These are phyloP conservation scores for Cairneyella variabilis DNA, from an alignment of 495 filamentous ascomycete genomes.

Conservation along the genomic window DNA sequence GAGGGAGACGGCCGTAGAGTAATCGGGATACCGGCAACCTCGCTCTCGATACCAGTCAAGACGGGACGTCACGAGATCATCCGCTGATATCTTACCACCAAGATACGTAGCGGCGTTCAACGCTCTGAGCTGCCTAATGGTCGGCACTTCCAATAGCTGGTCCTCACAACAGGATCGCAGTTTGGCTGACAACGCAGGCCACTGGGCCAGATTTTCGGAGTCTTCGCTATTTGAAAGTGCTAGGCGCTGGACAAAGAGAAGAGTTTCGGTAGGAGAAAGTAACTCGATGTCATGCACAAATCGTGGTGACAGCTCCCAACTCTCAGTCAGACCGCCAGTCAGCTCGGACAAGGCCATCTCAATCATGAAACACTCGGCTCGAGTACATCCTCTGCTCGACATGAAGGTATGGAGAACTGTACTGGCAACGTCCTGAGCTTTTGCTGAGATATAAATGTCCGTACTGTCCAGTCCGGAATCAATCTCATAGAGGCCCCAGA, in stretches of 20 bases:
- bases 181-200: slow-evolving; percentile 21
- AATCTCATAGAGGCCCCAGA: slow-evolving; percentile 51
- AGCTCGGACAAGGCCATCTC: slow-evolving; percentile 42
- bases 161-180: slow-evolving; percentile 41
- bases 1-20: slow-evolving; percentile 34
- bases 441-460: slow-evolving; percentile 51
- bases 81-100: no score
- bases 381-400: slow-evolving; percentile 41
- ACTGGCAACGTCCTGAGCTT: slow-evolving; percentile 42
- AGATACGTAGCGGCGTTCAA: slow-evolving; percentile 49
- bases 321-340: slow-evolving; percentile 31
- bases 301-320: slow-evolving; percentile 35
- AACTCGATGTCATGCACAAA: slow-evolving; percentile 48
- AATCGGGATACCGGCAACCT: slow-evolving; percentile 39
- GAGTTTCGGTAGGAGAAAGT: slow-evolving; percentile 46
- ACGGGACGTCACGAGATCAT: slow-evolving; percentile 40
- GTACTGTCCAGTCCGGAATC: slow-evolving; percentile 33
- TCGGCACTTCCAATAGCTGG: slow-evolving; percentile 47
- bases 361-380: slow-evolving; percentile 46
- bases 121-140: slow-evolving; percentile 43
- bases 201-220: no score
- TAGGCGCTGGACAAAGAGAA: slow-evolving; percentile 48
- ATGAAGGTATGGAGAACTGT: slow-evolving; percentile 56
- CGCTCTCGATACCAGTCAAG: slow-evolving; percentile 49
- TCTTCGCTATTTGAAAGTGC: slow-evolving; percentile 28